Evolutionary conservation across 148 eudicot genomes (phyloP).

Genomic region (Cornus suecica): DNA sequence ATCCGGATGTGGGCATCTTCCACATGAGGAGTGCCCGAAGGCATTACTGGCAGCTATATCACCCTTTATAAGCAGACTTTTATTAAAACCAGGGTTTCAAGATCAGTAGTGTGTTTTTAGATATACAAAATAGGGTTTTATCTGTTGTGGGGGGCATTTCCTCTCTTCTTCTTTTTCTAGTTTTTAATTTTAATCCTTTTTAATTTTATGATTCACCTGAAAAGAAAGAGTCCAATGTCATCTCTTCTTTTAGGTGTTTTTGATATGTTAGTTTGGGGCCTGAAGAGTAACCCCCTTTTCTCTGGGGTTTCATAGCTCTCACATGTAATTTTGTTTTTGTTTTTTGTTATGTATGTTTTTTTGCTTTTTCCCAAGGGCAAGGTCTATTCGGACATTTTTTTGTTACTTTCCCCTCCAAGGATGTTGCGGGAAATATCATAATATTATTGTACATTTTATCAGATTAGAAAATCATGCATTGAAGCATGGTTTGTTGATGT

Average conservation of each 20-base stretch:
- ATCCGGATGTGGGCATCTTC: conserved; percentile 98
- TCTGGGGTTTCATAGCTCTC: conserved; percentile 9
- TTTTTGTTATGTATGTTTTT: not conserved
- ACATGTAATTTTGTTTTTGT: conserved; percentile 4
- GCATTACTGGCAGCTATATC: conserved; percentile 82
- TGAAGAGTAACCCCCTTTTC: conserved; percentile 1
- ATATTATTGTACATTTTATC: conserved; percentile 12
- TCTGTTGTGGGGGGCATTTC: not conserved
- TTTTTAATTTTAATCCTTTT: not conserved
- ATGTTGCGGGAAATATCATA: conserved; percentile 17
- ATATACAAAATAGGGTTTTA: conserved; percentile 9
- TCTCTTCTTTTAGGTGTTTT: conserved; percentile 32
- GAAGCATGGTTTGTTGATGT: not conserved
- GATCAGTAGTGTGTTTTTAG: conserved; percentile 23
- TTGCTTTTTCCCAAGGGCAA: too few relatives aligned
- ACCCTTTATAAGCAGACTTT: conserved; percentile 69
- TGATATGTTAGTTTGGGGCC: conserved; percentile 18
- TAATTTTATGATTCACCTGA: conserved; percentile 8
- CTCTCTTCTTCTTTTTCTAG: not conserved
- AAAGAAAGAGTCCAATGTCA: conserved; percentile 26
- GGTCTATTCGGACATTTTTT: conserved; percentile 5
- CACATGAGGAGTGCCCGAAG: conserved; percentile 99
- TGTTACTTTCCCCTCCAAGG: conserved; percentile 19
- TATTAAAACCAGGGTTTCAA: conserved; percentile 36
- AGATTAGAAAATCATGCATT: not conserved